Evolutionary conservation across 371 early-diverging fungal species (phyloP).

Genomic region (Ordospora pajunii): DNA sequence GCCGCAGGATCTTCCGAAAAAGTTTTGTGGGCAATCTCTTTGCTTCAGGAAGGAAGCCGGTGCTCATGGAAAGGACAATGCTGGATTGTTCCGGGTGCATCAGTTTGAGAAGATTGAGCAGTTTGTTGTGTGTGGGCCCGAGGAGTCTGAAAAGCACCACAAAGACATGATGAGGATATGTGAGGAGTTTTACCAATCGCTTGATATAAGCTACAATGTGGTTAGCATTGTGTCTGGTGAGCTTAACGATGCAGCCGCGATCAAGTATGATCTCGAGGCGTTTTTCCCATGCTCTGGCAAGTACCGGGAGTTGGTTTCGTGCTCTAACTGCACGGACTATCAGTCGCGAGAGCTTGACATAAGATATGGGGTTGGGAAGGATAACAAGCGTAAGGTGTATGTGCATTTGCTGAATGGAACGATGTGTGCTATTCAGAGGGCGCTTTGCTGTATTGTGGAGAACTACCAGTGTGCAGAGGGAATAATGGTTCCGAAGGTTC

Average conservation of each 20-base stretch:
- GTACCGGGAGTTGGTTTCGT: conserved; percentile 94
- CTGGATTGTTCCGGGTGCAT: conserved; percentile 98
- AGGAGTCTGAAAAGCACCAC: conserved; percentile 90
- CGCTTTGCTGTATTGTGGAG: conserved; percentile 91
- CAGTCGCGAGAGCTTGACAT: conserved; percentile 87
- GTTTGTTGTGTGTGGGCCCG: conserved; percentile 87
- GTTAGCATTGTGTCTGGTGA: conserved; percentile 91
- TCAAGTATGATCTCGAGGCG: conserved; percentile 98
- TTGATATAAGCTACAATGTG: conserved; percentile 78
- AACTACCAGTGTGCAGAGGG: conserved; percentile 80
- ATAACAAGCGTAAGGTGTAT: conserved; percentile 70
- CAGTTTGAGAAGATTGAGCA: conserved; percentile 99
- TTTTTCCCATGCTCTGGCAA: conserved; percentile 87
- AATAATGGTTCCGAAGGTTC: conserved; percentile 64
- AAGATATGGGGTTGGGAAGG: conserved; percentile 85
- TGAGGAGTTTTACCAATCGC: conserved; percentile 86
- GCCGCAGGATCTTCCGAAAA: conserved; percentile 50
- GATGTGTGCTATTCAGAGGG: conserved; percentile 88
- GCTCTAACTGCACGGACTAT: conserved; percentile 98
- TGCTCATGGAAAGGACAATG: conserved; percentile 93
- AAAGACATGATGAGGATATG: conserved; percentile 83
- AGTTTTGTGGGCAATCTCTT: conserved; percentile 87
- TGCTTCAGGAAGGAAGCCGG: conserved; percentile 99
- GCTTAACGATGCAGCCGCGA: conserved; percentile 95
- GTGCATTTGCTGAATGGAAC: conserved; percentile 97